Evolutionary conservation across 192 early-diverging fungal species (phyloP), one percentile per base, ranked within the genome.

Genomic region (Phlyctochytrium arcticum): DNA sequence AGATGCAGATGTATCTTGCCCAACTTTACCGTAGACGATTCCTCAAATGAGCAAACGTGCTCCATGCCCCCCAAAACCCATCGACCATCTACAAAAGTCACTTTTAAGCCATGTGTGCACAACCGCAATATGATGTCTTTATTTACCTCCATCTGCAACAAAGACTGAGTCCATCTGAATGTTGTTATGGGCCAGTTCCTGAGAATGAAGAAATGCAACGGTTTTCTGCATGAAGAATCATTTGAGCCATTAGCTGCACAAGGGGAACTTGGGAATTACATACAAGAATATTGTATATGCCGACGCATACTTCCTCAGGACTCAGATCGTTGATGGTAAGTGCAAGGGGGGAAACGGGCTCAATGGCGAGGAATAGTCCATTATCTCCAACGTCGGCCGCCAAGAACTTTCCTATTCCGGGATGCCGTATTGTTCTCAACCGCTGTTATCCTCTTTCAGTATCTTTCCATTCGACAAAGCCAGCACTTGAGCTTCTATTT

Each of bases 11-110:
- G 68, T 23, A 75, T 24, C 10, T 55, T 72, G 3, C 35, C 37
- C 1, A 70, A 48, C 31, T 66, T 56, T 0, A 17, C 23, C 12
- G 57, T 29, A n/a, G 34, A 31, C 19, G 64, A 19, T n/a, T 71
- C 65, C 7, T 73, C 42, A 17, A 72, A 65, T 0, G 46, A 29
- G 15, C 55, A 60, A 12, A 59, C 57, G 46, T 60, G 67, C 56
- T 77, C 71, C 49, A 77, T 64, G 9, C 71, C 75, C 2, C 71
- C 72, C 4, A 77, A 30, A 19, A 77, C 62, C 71, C 71, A 77
- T 44, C 29, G 10, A 4, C 67, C 21, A 10, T 58, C 66, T 67
- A 51, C 8, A 30, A 0, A 47, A 21, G 4, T 12, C 17, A 8
- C 29, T 30, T 15, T 21, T 3, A 6, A 15, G 50, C 29, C 29